Percentiles rank a stretch among this genome's conserved stretches.
Evolutionary conservation across 2,329 filamentous ascomycete genomes (phyloP).

Genomic region (Nigrospora osmanthi): DNA sequence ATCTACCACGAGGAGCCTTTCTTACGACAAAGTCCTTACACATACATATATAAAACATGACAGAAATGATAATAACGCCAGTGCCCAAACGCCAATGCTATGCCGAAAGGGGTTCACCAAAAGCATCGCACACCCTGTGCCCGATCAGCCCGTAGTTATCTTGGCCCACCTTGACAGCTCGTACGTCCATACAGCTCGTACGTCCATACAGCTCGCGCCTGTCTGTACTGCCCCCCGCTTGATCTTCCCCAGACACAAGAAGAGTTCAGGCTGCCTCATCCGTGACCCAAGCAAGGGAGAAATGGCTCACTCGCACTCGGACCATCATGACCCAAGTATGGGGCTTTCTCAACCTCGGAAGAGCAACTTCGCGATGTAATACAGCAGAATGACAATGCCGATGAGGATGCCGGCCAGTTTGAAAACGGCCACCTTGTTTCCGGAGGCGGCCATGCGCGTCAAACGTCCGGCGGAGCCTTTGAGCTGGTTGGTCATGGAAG

Average conservation of each 20-base stretch:
- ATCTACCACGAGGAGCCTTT: no score
- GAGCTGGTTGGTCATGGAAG: conserved; percentile 72
- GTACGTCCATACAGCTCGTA: no score
- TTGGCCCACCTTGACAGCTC: no score
- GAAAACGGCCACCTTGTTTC: conserved; percentile 84
- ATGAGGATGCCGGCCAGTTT: conserved; percentile 83
- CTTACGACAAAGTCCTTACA: no score
- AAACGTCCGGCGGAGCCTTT: conserved; percentile 78
- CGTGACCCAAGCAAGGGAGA: no score
- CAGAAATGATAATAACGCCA: background rate
- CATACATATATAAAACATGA: background rate
- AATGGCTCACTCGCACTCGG: no score
- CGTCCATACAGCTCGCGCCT: no score
- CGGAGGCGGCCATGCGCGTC: conserved; percentile 82
- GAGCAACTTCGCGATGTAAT: conserved; percentile 60
- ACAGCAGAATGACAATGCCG: conserved; percentile 64
- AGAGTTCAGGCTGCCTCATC: no score
- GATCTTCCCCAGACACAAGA: no score
- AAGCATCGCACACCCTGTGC: background rate
- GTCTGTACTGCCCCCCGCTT: no score
- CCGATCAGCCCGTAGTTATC: no score
- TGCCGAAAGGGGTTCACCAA: conserved; percentile 12
- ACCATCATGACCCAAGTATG: no score
- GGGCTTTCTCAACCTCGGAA: conserved; percentile 31
- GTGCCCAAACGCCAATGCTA: conserved; percentile 25